These are phyloP conservation scores for Pichia phayaonensis DNA, from an alignment of 805 yeast species.

Conservation along the genomic window DNA sequence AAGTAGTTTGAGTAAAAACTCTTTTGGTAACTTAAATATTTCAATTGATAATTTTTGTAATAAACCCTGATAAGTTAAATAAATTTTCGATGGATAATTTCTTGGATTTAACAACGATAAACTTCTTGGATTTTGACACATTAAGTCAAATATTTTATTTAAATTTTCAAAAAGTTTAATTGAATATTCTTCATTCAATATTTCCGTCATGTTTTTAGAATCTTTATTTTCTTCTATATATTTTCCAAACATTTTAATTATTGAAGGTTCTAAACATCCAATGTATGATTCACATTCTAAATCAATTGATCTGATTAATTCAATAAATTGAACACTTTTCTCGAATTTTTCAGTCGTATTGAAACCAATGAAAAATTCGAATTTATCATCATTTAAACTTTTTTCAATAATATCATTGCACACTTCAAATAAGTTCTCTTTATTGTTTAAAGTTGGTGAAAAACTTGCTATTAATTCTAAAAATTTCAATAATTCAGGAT, in stretches of 20 bases:
- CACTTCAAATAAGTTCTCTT: background rate
- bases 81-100: conserved; percentile 9
- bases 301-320: conserved; percentile 1
- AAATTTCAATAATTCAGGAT: conserved; percentile 2
- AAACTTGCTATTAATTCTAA: conserved; percentile 4
- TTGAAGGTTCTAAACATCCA: background rate
- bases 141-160: conserved; percentile 7
- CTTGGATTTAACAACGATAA: conserved; percentile 9
- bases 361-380: background rate
- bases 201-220: background rate
- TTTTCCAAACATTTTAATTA: background rate
- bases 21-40: conserved; percentile 3
- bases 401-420: background rate
- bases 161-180: background rate
- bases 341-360: background rate
- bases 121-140: conserved; percentile 7
- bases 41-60: conserved; percentile 4
- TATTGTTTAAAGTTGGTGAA: conserved; percentile 3
- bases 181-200: background rate
- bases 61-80: conserved; percentile 6
- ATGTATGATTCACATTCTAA: background rate
- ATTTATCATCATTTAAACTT: background rate
- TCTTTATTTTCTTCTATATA: background rate
- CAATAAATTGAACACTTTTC: conserved; percentile 3
- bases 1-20: background rate